Evolutionary conservation across 805 yeast genomes (phyloP).

Genomic region (Scheffersomyces ergatensis): DNA sequence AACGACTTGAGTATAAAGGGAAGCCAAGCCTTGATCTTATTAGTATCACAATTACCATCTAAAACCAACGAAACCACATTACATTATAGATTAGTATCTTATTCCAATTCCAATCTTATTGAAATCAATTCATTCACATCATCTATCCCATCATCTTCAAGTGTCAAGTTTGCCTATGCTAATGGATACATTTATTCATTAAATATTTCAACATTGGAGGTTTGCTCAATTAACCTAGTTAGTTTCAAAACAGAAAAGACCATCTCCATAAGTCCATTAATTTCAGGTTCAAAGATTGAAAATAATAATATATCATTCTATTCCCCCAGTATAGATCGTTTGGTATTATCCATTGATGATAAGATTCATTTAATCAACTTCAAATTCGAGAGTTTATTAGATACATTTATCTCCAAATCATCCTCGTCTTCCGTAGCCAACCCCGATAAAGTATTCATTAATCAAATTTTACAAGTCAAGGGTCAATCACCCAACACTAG

Average conservation of each 20-base stretch:
- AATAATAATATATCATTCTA: slow-evolving; percentile 25
- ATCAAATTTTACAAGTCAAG: slow-evolving; percentile 30
- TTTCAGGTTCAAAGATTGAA: slow-evolving; percentile 2
- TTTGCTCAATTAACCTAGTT: slow-evolving; percentile 20
- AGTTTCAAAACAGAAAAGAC: slow-evolving; percentile 18
- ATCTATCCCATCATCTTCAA: background rate
- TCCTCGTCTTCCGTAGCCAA: slow-evolving; percentile 7
- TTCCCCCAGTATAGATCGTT: slow-evolving; percentile 44
- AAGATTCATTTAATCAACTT: slow-evolving; percentile 44
- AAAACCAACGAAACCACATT: background rate
- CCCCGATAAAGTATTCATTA: slow-evolving; percentile 24
- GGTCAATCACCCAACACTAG: slow-evolving; percentile 41
- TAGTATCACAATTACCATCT: slow-evolving; percentile 1
- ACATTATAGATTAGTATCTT: slow-evolving; percentile 1
- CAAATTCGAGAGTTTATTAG: slow-evolving; percentile 40
- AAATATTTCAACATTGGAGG: slow-evolving; percentile 10
- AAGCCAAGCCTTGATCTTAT: slow-evolving; percentile 1
- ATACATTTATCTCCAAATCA: slow-evolving; percentile 17
- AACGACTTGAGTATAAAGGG: slow-evolving; percentile 1
- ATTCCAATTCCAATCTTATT: slow-evolving; percentile 12
- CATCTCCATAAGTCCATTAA: slow-evolving; percentile 17
- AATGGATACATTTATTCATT: slow-evolving; percentile 25
- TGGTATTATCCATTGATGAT: slow-evolving; percentile 40
- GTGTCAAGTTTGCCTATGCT: slow-evolving; percentile 16
- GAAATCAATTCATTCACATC: slow-evolving; percentile 17